These are phyloP conservation scores for Leishmania tarentolae DNA, from an alignment of 208 protist genomes.

Conservation along the genomic window DNA sequence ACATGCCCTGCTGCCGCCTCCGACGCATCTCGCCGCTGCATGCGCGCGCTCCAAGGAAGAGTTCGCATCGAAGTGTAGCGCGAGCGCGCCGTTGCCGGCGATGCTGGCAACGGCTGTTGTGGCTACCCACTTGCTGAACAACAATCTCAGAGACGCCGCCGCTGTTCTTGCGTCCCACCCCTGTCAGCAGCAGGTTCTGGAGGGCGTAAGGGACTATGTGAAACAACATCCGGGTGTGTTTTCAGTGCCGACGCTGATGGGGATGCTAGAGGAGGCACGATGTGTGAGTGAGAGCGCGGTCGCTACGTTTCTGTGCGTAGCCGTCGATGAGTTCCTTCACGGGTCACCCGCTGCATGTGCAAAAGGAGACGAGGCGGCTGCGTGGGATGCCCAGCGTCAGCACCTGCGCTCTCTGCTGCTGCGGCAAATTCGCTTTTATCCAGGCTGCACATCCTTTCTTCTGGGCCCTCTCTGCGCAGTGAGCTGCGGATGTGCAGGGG, in stretches of 20 bases:
- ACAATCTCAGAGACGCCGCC: conserved; percentile 39
- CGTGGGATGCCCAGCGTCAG: conserved; percentile 11
- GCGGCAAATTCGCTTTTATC: conserved; percentile 52
- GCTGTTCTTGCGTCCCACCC: conserved; percentile 52
- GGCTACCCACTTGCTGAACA: conserved; percentile 27
- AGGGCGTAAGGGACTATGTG: conserved; percentile 28
- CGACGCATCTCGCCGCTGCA: conserved; percentile 4
- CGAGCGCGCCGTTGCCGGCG: conserved; percentile 50
- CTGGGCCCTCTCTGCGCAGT: conserved; percentile 56
- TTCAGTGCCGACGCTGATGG: conserved; percentile 31
- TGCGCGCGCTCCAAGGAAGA: conserved; percentile 14
- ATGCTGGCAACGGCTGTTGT: conserved; percentile 49
- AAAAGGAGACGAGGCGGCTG: background rate
- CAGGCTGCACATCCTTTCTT: conserved; percentile 35
- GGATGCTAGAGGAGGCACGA: conserved; percentile 35
- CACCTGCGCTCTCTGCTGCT: conserved; percentile 41
- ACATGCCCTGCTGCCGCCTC: conserved; percentile 14
- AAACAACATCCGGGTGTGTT: conserved; percentile 10
- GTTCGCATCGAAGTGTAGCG: conserved; percentile 31
- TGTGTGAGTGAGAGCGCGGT: conserved; percentile 23
- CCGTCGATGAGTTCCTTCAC: conserved; percentile 19
- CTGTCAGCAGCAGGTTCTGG: conserved; percentile 22
- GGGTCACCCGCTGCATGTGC: background rate
- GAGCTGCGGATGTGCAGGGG: conserved; percentile 22
- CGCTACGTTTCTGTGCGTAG: conserved; percentile 36